Evolutionary conservation across 2,329 filamentous ascomycete species (phyloP).

Genomic region (Pochonia chlamydosporia): DNA sequence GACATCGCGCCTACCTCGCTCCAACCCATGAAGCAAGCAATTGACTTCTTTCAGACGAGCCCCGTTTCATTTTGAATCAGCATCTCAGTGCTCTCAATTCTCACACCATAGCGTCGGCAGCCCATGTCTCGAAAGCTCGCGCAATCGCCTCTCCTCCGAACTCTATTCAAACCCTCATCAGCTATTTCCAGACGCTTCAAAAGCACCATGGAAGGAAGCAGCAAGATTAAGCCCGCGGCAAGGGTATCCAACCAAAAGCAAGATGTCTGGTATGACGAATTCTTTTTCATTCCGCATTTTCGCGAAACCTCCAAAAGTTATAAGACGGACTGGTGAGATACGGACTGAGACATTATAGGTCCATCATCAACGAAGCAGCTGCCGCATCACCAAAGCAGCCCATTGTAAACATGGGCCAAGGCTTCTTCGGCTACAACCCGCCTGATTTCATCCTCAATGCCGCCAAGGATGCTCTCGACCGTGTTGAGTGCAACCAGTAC

Average conservation of each 20-base stretch:
- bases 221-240: conserved; percentile 44
- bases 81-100: too few relatives aligned
- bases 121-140: neutral
- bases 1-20: neutral
- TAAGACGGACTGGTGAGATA: too few relatives aligned
- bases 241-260: conserved; percentile 43
- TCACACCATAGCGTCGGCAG: neutral
- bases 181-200: conserved; percentile 1
- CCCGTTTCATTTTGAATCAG: too few relatives aligned
- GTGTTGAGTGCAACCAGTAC: conserved; percentile 98
- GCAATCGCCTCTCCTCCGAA: conserved; percentile 12
- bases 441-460: conserved; percentile 86
- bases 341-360: too few relatives aligned
- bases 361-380: conserved; percentile 61
- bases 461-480: conserved; percentile 81
- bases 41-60: neutral
- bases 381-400: conserved; percentile 57
- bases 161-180: neutral
- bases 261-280: conserved; percentile 50
- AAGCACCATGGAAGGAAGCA: conserved; percentile 34
- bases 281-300: too few relatives aligned
- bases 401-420: conserved; percentile 61
- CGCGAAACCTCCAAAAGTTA: too few relatives aligned
- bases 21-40: neutral
- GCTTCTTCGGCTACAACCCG: conserved; percentile 89